Evolutionary conservation across 306 rosid species (phyloP), one percentile per base, ranked within the genome.

Genomic region (Datisca glomerata): DNA sequence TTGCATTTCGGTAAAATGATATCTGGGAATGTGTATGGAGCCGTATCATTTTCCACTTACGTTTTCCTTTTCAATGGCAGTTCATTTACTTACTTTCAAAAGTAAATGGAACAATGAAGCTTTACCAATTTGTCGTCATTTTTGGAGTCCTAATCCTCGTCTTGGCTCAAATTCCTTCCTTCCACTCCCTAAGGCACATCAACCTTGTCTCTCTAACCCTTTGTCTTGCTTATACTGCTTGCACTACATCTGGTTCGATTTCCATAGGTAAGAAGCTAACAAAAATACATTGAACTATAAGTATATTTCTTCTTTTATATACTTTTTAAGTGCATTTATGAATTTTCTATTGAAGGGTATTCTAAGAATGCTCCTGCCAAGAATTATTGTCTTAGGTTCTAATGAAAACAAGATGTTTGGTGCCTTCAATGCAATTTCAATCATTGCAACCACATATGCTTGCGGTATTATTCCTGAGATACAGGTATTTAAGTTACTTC

Each of bases 391-490:
- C 0, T 51, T 12, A 35, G 80, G 91, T 5, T 64, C 72, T 6
- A 20, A 39, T 33, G 21, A 38, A 12, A 67, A 56, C 28, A 17
- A 57, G 21, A 33, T 66, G 21, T 70, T 86, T 45, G 73, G 71
- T 43, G 70, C 59, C 60, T 78, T 72, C 65, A 72, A 81, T 21
- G 86, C 80, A 6, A 73, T 86, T 48, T 73, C 91, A 10, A 86
- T 81, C 61, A 81, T 81, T 7, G 60, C 77, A 5, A 78, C 86
- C 10, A 35, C 71, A 8, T 86, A 70, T 41, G 91, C 81, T 2
- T 63, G 83, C 61, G 94, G 94, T 56, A 81, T 86, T 33, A 57
- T 86, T 43, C 86, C 96, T 4, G 94, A 86, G 64, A 78, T 86
- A 25, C 96, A 81, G 72, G 96, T 85, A 53, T n/a, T n/a, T n/a